Conservation (phyloP, 2,329 filamentous ascomycete genomes). For the Setomelanomma holmii region DNA sequence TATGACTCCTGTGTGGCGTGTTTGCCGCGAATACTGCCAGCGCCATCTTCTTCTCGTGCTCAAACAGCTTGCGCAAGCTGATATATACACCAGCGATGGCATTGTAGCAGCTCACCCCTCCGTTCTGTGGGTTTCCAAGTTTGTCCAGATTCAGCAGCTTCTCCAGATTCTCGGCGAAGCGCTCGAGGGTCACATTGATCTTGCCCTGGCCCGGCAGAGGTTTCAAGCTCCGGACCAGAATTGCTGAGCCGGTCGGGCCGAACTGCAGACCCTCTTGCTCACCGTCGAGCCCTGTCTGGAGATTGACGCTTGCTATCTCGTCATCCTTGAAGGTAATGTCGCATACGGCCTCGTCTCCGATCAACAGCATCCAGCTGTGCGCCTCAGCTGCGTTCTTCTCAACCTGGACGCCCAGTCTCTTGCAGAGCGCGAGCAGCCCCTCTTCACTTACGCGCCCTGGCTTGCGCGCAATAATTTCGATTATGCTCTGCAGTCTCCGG, state of each 20-base stretch:
- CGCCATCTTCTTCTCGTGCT: slow-evolving; percentile 68
- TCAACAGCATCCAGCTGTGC: slow-evolving; percentile 40
- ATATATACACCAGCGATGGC: slow-evolving; percentile 76
- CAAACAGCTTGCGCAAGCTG: slow-evolving; percentile 72
- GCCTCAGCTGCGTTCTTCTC: slow-evolving; percentile 36
- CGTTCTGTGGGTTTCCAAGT: slow-evolving; percentile 68
- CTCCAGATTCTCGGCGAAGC: slow-evolving; percentile 75
- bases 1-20: slow-evolving; percentile 55
- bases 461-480: slow-evolving; percentile 71
- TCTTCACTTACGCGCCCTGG: slow-evolving; percentile 77
- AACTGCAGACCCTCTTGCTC: slow-evolving; percentile 60
- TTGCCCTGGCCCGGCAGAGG: slow-evolving; percentile 66
- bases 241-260: slow-evolving; percentile 63
- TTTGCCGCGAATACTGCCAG: slow-evolving; percentile 36
- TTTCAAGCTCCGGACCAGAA: slow-evolving; percentile 70
- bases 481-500: slow-evolving; percentile 64
- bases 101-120: slow-evolving; percentile 74
- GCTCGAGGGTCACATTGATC: slow-evolving; percentile 73
- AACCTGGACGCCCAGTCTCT: slow-evolving; percentile 68
- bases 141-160: slow-evolving; percentile 73
- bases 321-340: slow-evolving; percentile 41
- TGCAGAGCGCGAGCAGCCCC: slow-evolving; percentile 74
- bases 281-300: slow-evolving; percentile 69
- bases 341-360: slow-evolving; percentile 43
- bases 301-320: slow-evolving; percentile 63